Conservation (phyloP, 2,329 filamentous ascomycete genomes). For the Alternaria brassicicola region DNA sequence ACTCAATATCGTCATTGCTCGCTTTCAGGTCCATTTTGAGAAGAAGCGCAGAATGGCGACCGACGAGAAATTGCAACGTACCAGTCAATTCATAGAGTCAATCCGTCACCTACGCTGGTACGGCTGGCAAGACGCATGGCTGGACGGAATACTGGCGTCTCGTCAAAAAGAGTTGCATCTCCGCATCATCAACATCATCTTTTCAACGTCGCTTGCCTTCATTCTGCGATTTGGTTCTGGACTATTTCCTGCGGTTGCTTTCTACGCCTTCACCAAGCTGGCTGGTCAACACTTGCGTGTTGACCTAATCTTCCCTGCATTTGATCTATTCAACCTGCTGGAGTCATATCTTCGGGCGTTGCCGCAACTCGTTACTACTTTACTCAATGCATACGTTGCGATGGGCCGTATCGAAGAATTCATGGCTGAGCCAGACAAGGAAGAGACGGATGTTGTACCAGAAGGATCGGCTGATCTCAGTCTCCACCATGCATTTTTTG, state of each 20-base stretch:
- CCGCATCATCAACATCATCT: slow-evolving; percentile 67
- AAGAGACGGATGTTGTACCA: slow-evolving; percentile 53
- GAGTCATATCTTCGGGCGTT: slow-evolving; percentile 75
- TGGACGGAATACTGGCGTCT: slow-evolving; percentile 70
- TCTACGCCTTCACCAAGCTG: slow-evolving; percentile 79
- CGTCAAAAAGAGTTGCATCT: slow-evolving; percentile 71
- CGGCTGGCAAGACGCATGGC: slow-evolving; percentile 80
- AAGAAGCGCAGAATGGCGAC: slow-evolving; percentile 73
- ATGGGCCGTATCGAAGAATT: slow-evolving; percentile 82
- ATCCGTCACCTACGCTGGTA: slow-evolving; percentile 83
- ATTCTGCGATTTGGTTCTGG: slow-evolving; percentile 74
- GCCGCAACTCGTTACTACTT: slow-evolving; percentile 74
- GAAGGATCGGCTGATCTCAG: slow-evolving; percentile 50
- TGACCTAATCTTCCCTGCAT: slow-evolving; percentile 83
- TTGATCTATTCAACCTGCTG: slow-evolving; percentile 79
- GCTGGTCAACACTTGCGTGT: slow-evolving; percentile 72
- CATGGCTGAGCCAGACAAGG: slow-evolving; percentile 83
- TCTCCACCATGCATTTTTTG: slow-evolving; percentile 72
- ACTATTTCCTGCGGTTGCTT: slow-evolving; percentile 78
- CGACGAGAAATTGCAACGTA: slow-evolving; percentile 78
- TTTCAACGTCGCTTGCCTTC: slow-evolving; percentile 67
- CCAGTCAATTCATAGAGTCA: slow-evolving; percentile 84
- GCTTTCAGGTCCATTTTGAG: slow-evolving; percentile 71
- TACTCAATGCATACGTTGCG: slow-evolving; percentile 83
- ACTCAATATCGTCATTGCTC: slow-evolving; percentile 71